phyloP scores from a whole-genome alignment of 108 stramenopile species.

The Nitzschia sp. region DNA sequence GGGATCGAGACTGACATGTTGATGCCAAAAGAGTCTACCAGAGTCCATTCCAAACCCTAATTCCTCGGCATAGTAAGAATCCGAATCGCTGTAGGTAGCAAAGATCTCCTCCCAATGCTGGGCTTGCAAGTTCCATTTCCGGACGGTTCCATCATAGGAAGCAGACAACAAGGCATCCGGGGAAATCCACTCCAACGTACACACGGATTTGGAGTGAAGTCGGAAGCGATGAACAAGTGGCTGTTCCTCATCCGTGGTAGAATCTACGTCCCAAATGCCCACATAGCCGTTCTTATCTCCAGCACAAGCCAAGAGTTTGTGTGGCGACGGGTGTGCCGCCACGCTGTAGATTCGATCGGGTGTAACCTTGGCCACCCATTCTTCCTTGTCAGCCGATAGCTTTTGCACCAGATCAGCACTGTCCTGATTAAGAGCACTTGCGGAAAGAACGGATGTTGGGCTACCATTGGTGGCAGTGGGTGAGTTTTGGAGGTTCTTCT shows the following conservation, averaged over 20 bases:
- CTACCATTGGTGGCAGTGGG: not conserved
- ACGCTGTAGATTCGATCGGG: slow-evolving; percentile 77
- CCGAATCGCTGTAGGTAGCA: slow-evolving; percentile 76
- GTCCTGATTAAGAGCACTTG: slow-evolving; percentile 9
- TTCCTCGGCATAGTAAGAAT: slow-evolving; percentile 48
- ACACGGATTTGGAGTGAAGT: slow-evolving; percentile 56
- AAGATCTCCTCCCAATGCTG: slow-evolving; percentile 67
- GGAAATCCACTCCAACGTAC: slow-evolving; percentile 54
- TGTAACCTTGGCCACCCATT: slow-evolving; percentile 71
- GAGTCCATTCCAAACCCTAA: slow-evolving; percentile 62
- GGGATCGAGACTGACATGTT: slow-evolving; percentile 63
- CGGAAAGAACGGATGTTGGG: slow-evolving; percentile 14
- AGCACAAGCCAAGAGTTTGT: slow-evolving; percentile 58
- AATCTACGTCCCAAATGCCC: slow-evolving; percentile 77
- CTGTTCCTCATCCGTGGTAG: slow-evolving; percentile 15
- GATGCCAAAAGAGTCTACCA: slow-evolving; percentile 65
- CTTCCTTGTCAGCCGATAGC: slow-evolving; percentile 57
- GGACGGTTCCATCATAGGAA: slow-evolving; percentile 80
- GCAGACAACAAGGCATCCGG: slow-evolving; percentile 53
- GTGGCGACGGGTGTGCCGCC: slow-evolving; percentile 61
- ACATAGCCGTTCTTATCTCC: slow-evolving; percentile 75
- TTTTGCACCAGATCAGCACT: slow-evolving; percentile 24
- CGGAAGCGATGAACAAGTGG: slow-evolving; percentile 56
- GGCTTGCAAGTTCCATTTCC: slow-evolving; percentile 57
- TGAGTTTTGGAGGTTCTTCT: not conserved